Conservation (phyloP, 495 filamentous ascomycete species). For the Cladorrhinum samala region DNA sequence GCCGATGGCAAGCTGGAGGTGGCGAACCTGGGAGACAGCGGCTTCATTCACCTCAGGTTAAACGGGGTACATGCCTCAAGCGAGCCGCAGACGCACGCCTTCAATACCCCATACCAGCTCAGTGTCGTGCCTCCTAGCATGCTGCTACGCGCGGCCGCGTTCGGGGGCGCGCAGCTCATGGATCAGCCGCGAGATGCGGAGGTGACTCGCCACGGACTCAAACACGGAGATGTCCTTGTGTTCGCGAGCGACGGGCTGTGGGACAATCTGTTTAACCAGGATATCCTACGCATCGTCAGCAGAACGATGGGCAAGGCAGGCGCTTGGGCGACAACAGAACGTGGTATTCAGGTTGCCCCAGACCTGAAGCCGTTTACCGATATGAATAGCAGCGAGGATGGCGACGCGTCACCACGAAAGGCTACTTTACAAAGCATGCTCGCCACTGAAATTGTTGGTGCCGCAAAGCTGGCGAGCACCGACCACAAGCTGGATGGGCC, state of each 20-base stretch:
- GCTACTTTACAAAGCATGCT: conserved; percentile 67
- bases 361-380: conserved; percentile 48
- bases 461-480: conserved; percentile 78
- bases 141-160: conserved; percentile 65
- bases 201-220: conserved; percentile 64
- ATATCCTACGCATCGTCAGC: conserved; percentile 74
- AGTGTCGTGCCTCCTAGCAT: conserved; percentile 78
- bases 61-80: conserved; percentile 80
- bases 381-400: conserved; percentile 26
- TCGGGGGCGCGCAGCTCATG: conserved; percentile 71
- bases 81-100: conserved; percentile 85
- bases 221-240: conserved; percentile 85
- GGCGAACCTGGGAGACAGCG: conserved; percentile 97
- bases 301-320: conserved; percentile 62
- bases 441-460: conserved; percentile 65
- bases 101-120: conserved; percentile 95
- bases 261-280: conserved; percentile 90
- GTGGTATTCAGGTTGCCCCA: conserved; percentile 53
- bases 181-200: conserved; percentile 83
- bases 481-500: conserved; percentile 77
- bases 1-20: conserved; percentile 69
- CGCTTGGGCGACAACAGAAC: conserved; percentile 63
- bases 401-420: background rate
- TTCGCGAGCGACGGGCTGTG: conserved; percentile 94
- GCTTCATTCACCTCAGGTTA: conserved; percentile 76